Base-by-base conservation (phyloP, 768 basidiomycete species). In the Galerina sulciceps region DNA sequence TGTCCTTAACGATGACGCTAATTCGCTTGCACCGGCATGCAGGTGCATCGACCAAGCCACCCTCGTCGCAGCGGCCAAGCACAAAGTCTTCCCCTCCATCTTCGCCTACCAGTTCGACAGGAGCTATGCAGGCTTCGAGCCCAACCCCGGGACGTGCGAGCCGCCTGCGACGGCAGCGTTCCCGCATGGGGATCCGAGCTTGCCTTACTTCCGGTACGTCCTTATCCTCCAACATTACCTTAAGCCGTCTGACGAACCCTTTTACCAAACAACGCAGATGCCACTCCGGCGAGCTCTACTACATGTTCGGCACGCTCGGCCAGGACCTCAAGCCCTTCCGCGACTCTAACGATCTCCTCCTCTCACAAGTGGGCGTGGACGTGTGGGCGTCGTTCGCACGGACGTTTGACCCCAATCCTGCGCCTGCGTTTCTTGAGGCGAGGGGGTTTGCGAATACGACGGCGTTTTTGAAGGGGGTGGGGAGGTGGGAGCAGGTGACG, bases 41-140 rank as follows among this genome's bases (percentile, higher is more conserved):
- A 71, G 70, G 45, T 71, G 81, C 58, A 61, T 84, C 31, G 81
- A 83, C 62, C 80, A 82, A 63, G 81, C 82, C 0, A 81, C 81
- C 0, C 76, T 78, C 6, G 73, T 75, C 36, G 76, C 81, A 1
- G 79, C 76, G 17, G 71, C 76, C 8, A 68, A 73, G 35, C 73
- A 82, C 64, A 67, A 73, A 10, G 66, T 79, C 10, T 80, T 83
- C 67, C 68, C 71, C 18, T 76, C 75, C 10, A 68, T 79, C 6
- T 80, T 74, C 65, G 71, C 76, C 13, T 83, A 82, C 67, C 72
- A 81, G 57, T 83, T 82, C 57, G 80, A 84, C 57, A 66, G 79
- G 35, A 78, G 75, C 55, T 80, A 78, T 48, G 69, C 72, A 15
- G 80, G 80, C 1, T 84, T 76, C 56, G 74, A 77, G 57, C 81